Base-by-base conservation (phyloP, 352 stramenopile species). In the Globisporangium radiosum region DNA sequence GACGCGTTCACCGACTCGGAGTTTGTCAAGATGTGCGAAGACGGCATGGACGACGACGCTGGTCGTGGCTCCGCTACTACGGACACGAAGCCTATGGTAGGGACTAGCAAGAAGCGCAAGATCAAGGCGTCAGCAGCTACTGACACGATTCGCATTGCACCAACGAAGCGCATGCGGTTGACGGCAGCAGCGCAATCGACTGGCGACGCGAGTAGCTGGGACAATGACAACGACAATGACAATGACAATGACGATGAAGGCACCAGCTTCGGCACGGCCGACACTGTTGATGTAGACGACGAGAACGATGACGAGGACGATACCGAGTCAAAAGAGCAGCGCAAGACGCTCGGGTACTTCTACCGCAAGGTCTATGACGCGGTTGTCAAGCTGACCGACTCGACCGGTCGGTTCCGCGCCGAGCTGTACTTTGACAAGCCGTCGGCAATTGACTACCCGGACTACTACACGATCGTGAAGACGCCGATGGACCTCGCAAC, bases 381-480 rank as follows among this genome's bases (percentile, higher is more conserved):
- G n/a, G 83, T 92, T 45, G 54, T 91, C 47, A 91, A 88, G 69
- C 73, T 92, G 15, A 81, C 81, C 36, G 85, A 95, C 40, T 63
- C 68, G 10, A 86, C 70, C 0, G 85, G 85, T 4, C 85, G 78
- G 5, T 57, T 82, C n/a, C 83, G 85, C 8, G 79, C 74, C 2
- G 76, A 89, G 33, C 54, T 93, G 52, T 95, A 88, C 58, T 54
- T 93, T 58, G 85, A 90, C 42, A 92, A 88, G 57, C 85, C 85
- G 11, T 93, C 85, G 39, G 72, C 81, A 15, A 42, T 76, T 13
- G 83, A 93, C 55, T 95, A 95, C 55, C 85, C 85, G 25, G 90
- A 97, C 66, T 97, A 97, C 61, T 96, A 97, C 64, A 68, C 81
- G 50, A 88, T 96, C 52, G 83, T 97, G 48, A 88, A 78, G 53